These are phyloP conservation scores for Polyporus tsugae DNA, from an alignment of 1,284 basidiomycete species.

Conservation along the genomic window DNA sequence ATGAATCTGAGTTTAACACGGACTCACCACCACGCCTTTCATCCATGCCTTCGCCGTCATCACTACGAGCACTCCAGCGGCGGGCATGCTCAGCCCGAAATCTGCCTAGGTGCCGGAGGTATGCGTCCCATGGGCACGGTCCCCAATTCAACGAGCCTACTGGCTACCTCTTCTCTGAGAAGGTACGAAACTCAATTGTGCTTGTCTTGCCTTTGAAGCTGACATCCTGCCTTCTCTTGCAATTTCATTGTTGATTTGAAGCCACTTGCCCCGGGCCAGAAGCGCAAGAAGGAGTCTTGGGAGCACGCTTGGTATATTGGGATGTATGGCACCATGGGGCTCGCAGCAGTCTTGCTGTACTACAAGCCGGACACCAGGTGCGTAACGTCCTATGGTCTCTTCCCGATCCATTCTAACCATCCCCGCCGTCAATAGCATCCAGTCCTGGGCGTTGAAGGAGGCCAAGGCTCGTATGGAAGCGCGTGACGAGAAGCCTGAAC, in stretches of 20 bases:
- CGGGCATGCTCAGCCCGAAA: conserved; percentile 32
- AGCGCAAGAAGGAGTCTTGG: conserved; percentile 89
- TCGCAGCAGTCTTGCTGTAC: conserved; percentile 81
- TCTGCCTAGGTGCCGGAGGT: conserved; percentile 46
- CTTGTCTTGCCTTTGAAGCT: background rate
- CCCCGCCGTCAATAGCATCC: conserved; percentile 62
- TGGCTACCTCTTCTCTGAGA: conserved; percentile 89
- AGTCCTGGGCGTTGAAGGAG: conserved; percentile 90
- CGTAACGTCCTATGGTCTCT: conserved; percentile 40
- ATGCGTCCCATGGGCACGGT: conserved; percentile 75
- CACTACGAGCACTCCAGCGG: conserved; percentile 43
- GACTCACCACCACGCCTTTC: conserved; percentile 16
- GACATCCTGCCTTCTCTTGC: conserved; percentile 6
- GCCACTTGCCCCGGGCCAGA: conserved; percentile 83
- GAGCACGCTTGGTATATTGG: conserved; percentile 89
- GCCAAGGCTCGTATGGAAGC: conserved; percentile 90
- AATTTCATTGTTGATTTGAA: conserved; percentile 39
- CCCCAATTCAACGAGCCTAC: conserved; percentile 90
- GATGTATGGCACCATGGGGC: conserved; percentile 89
- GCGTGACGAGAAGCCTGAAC: conserved; percentile 82
- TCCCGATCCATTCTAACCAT: background rate
- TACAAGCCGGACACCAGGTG: conserved; percentile 98
- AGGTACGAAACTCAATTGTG: conserved; percentile 58
- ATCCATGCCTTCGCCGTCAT: conserved; percentile 46
- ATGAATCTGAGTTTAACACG: conserved; percentile 11